Evolutionary conservation across 83 land plant genomes (phyloP).

Genomic region (Picea abies): DNA sequence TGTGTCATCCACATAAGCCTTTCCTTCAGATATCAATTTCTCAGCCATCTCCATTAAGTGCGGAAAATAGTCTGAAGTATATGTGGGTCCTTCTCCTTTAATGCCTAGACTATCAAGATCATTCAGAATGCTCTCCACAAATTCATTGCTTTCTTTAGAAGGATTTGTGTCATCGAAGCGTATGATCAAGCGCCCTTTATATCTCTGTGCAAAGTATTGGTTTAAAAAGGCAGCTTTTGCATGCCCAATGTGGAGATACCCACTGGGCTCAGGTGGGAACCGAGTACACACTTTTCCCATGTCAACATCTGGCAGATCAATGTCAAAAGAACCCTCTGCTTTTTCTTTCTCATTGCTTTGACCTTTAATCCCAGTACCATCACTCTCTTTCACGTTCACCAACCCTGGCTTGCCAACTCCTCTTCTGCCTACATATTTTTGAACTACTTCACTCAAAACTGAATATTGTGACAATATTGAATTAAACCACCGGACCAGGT

Average conservation of each 20-base stretch:
- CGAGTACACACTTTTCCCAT: constrained; percentile 90
- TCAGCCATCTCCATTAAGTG: constrained; percentile 86
- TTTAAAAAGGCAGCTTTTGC: constrained; percentile 92
- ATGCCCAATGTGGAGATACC: constrained; percentile 94
- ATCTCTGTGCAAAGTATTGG: constrained; percentile 82
- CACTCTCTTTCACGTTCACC: constrained; percentile 31
- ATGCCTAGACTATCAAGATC: constrained; percentile 86
- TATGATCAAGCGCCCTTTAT: constrained; percentile 71
- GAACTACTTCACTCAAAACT: constrained; percentile 31
- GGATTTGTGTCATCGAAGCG: constrained; percentile 98
- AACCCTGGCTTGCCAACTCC: constrained; percentile 53
- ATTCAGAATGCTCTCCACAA: constrained; percentile 75
- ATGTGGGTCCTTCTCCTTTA: constrained; percentile 69
- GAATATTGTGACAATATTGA: constrained; percentile 55
- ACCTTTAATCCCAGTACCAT: constrained; percentile 8
- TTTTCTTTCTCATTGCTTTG: constrained; percentile 39
- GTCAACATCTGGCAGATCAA: constrained; percentile 88
- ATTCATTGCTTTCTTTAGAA: constrained; percentile 86
- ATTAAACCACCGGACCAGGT: constrained; percentile 82
- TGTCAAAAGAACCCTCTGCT: constrained; percentile 58
- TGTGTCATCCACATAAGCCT: constrained; percentile 97
- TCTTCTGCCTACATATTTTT: constrained; percentile 60
- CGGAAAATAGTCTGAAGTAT: constrained; percentile 91
- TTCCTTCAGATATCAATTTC: constrained; percentile 71
- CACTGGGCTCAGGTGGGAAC: constrained; percentile 99